Evolutionary conservation across 2,329 filamentous ascomycete genomes (phyloP), one percentile per base, ranked within the genome.

Genomic region (Pseudonectria foliicola): DNA sequence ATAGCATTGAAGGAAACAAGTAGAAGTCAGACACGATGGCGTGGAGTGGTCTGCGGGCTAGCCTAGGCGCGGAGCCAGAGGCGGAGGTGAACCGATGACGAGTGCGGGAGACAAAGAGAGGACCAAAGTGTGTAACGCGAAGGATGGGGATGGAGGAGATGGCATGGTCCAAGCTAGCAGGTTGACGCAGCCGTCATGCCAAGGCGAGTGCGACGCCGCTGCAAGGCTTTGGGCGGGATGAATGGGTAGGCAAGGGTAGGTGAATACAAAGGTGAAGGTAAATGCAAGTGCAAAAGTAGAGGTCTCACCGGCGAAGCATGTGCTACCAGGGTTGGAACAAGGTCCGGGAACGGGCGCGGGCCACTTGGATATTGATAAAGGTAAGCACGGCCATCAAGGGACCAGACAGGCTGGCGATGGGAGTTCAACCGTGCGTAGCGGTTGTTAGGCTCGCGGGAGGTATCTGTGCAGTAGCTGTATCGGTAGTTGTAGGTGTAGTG

Each of bases 291-390:
- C 18, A 21, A 8, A 8, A 21, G n/a, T n/a, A 21, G 18, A 21
- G 5, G 46, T 53, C 50, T 53, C 50, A 53, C 50, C 50, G 29
- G 40, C 48, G 42, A 49, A 53, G 44, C 50, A 53, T 53, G 46
- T 53, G 43, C 48, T 50, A 53, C 46, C 44, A 37, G 44, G 46
- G 46, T 39, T 36, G 33, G 25, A 32, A 35, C 39, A 26, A 42
- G 42, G 35, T 41, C 43, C 42, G 43, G 36, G 33, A 31, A 34
- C 37, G 29, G 25, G 40, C 27, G 39, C 26, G 25, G 30, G 33
- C 27, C 25, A 36, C 16, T 16, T 10, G 10, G 10, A 27, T 4
- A 14, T 8, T 7, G 34, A 33, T 28, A 23, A 30, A 13, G 14
- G 27, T 27, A 43, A 35, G 34, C 33, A 26, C 42, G 39, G 35